Conservation (phyloP, 2,329 filamentous ascomycete genomes). For the Cercospora sojina region DNA sequence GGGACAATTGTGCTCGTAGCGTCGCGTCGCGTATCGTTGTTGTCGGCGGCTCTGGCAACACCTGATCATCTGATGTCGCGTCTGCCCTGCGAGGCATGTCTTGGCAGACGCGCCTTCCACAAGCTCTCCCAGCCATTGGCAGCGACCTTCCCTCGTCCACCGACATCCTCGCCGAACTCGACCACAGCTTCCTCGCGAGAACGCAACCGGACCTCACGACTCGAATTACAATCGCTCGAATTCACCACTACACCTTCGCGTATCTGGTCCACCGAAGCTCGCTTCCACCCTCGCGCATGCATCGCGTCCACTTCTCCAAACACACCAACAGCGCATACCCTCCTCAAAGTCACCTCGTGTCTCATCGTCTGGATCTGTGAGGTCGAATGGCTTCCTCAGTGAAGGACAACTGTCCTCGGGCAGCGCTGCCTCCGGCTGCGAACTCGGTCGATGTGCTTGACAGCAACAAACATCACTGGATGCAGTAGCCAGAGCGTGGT, state of each 20-base stretch:
- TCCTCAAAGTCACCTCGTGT: conserved; percentile 76
- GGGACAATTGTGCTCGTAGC: not conserved
- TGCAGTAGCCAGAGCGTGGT: conserved; percentile 31
- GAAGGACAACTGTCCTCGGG: conserved; percentile 35
- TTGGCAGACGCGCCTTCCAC: conserved; percentile 10
- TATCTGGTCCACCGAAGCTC: conserved; percentile 22
- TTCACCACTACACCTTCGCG: conserved; percentile 22
- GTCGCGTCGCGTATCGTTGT: not conserved
- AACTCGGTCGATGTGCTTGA: conserved; percentile 11
- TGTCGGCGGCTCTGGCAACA: conserved; percentile 2
- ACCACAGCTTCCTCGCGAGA: not conserved
- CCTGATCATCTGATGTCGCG: conserved; percentile 18
- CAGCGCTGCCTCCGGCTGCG: conserved; percentile 24
- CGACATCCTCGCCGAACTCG: conserved; percentile 8
- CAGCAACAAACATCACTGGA: conserved; percentile 6
- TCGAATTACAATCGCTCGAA: conserved; percentile 15
- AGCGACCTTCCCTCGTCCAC: not conserved
- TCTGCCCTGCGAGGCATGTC: conserved; percentile 6
- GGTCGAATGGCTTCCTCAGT: conserved; percentile 23
- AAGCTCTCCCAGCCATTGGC: conserved; percentile 10
- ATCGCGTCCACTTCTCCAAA: conserved; percentile 43
- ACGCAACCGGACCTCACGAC: conserved; percentile 19
- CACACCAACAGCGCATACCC: conserved; percentile 62
- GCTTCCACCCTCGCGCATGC: conserved; percentile 17
- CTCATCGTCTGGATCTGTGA: conserved; percentile 67